Conservation (phyloP, 2,329 filamentous ascomycete genomes). For the Calonectria multiphialidica region DNA sequence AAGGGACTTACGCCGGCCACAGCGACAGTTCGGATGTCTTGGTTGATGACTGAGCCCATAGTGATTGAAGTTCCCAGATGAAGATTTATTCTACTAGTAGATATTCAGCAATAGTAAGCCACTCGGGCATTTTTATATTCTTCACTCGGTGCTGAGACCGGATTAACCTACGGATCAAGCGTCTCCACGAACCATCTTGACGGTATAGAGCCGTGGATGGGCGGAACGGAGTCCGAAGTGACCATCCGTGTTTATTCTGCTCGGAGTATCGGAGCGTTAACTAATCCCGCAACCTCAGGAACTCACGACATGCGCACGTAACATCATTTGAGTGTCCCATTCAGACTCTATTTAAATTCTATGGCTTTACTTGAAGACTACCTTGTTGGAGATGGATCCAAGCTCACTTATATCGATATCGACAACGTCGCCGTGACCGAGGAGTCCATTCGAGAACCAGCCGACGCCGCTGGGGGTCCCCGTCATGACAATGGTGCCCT, state of each 20-base stretch:
- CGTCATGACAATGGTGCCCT: neutral
- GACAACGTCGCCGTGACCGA: neutral
- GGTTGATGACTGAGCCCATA: neutral
- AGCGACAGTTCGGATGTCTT: neutral
- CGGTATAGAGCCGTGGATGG: too few species aligned
- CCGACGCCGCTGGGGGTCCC: neutral
- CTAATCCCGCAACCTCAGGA: too few species aligned
- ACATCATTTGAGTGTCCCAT: too few species aligned
- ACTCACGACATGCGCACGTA: neutral
- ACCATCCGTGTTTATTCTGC: neutral
- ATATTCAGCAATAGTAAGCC: too few species aligned
- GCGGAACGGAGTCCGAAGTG: neutral
- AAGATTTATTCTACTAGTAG: too few species aligned
- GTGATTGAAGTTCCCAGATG: too few species aligned
- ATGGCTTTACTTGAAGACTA: neutral
- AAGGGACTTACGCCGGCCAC: neutral
- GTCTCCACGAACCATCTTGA: too few species aligned
- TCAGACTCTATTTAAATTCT: too few species aligned
- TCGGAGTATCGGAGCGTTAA: too few species aligned
- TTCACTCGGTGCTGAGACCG: too few species aligned
- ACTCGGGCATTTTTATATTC: too few species aligned
- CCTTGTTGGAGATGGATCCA: neutral
- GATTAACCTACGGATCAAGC: too few species aligned
- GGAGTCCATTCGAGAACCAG: neutral
- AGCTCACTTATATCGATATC: neutral